Conservation (phyloP, 176 grass and related monocot genomes). For the Echinochloa phyllopogon region DNA sequence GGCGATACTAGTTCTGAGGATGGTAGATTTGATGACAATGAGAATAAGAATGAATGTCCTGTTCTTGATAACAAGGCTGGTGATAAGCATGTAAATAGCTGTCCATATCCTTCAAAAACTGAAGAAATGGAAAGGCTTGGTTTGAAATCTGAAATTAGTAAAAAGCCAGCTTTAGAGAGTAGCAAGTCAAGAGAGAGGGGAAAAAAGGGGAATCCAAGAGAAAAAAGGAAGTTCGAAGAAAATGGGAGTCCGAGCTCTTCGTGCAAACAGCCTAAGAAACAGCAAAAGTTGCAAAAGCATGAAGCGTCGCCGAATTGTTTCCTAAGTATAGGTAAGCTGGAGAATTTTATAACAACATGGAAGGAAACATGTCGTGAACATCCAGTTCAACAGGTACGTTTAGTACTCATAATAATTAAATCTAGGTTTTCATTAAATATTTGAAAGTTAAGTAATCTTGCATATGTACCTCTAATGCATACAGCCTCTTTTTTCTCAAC, state of each 20-base stretch:
- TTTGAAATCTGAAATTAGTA: slow-evolving; percentile 67
- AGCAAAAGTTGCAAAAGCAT: slow-evolving; percentile 38
- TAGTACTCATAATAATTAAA: slow-evolving; percentile 11
- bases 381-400: slow-evolving; percentile 73
- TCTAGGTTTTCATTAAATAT: not conserved
- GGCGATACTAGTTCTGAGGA: slow-evolving; percentile 42
- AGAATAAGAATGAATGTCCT: slow-evolving; percentile 48
- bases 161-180: slow-evolving; percentile 45
- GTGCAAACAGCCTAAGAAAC: slow-evolving; percentile 53
- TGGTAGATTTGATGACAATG: slow-evolving; percentile 29
- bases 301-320: slow-evolving; percentile 40
- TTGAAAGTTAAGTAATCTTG: slow-evolving; percentile 3
- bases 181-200: slow-evolving; percentile 35
- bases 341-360: slow-evolving; percentile 90
- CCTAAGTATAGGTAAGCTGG: slow-evolving; percentile 57
- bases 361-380: slow-evolving; percentile 81
- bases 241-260: slow-evolving; percentile 42
- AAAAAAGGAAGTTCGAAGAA: slow-evolving; percentile 73
- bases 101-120: slow-evolving; percentile 88
- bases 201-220: slow-evolving; percentile 30
- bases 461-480: not conserved
- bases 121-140: slow-evolving; percentile 89
- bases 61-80: slow-evolving; percentile 44
- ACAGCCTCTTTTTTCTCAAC: not conserved
- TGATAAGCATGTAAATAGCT: slow-evolving; percentile 61